These are phyloP conservation scores for Fusarium circinatum DNA, from an alignment of 2,329 filamentous ascomycete genomes.

Conservation along the genomic window DNA sequence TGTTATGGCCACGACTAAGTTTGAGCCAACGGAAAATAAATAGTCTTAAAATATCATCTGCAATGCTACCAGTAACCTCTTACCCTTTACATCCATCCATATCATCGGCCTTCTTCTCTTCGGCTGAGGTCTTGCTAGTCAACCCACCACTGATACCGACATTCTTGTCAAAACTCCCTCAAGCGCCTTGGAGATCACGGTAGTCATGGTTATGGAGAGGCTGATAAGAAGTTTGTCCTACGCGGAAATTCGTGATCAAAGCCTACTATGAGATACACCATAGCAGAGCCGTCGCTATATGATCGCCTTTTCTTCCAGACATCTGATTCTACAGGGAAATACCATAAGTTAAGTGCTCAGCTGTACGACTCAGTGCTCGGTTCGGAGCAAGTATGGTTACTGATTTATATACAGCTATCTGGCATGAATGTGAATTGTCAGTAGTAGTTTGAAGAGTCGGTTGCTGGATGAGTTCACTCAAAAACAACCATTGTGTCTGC, in stretches of 20 bases:
- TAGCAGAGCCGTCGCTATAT: not conserved
- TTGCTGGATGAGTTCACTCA: not conserved
- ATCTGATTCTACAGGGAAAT: not conserved
- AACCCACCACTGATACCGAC: not conserved
- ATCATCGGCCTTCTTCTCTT: not conserved
- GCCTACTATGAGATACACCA: not conserved
- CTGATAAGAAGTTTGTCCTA: not conserved
- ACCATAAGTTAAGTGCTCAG: not conserved
- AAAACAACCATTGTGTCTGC: not conserved
- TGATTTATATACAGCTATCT: not conserved
- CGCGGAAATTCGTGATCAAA: not conserved
- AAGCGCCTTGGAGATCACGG: not conserved
- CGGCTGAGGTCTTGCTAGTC: not conserved
- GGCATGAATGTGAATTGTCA: not conserved
- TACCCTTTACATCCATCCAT: not conserved
- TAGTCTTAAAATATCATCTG: not conserved
- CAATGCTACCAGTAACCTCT: not conserved
- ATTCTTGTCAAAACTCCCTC: not conserved
- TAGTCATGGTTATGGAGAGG: not conserved
- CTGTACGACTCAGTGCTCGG: not conserved
- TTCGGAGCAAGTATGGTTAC: not conserved
- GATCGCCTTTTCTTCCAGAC: not conserved
- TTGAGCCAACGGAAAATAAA: conserved; percentile 9
- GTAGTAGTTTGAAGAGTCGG: not conserved
- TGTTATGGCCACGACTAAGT: not conserved